Base-by-base conservation (phyloP, 2,329 filamentous ascomycete species). In the Epichloe festucae region DNA sequence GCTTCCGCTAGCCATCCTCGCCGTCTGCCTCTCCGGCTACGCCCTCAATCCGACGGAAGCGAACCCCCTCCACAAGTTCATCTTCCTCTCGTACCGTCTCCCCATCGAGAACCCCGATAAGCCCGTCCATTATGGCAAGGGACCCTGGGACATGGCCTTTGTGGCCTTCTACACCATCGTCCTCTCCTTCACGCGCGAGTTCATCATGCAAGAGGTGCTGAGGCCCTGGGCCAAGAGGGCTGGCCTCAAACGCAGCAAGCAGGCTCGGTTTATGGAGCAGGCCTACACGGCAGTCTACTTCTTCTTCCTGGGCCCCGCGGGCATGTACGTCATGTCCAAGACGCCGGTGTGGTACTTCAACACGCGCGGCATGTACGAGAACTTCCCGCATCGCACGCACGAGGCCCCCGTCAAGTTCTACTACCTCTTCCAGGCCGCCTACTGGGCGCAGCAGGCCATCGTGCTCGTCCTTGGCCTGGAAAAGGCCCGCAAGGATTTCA, bases 341-440 rank as follows among this genome's bases (percentile, higher is more conserved):
- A 91, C 88, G n/a, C 84, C 89, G 7, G 82, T 96, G 42, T 96
- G 89, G 91, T 96, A 95, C 69, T 96, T 95, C 77, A 90, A 94
- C 71, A 93, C 87, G 2, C 75, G 73, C 31, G 88, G 82, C 67
- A 95, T 96, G 87, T 96, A 94, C 69, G 87, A 91, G 67, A 75
- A 74, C 17, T 95, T 89, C 90, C 90, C 90, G 5, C 90, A 96
- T 69, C 78, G 79, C 60, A 84, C 85, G 31, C 89, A 94, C 64
- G 84, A 87, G 56, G 87, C 75, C 53, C 61, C 78, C 40, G 89
- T 96, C 79, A 97, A 97, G 74, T 89, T 91, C 54, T 97, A 96
- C 72, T 97, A 97, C 67, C 76, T 97, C 56, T 86, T 96, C 61
- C 84, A 97, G 71, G 91, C 89, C 43, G 87, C 86, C 58, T 97